These are phyloP conservation scores for Aciculoconidium aculeatum DNA, from an alignment of 805 yeast species.

Conservation along the genomic window DNA sequence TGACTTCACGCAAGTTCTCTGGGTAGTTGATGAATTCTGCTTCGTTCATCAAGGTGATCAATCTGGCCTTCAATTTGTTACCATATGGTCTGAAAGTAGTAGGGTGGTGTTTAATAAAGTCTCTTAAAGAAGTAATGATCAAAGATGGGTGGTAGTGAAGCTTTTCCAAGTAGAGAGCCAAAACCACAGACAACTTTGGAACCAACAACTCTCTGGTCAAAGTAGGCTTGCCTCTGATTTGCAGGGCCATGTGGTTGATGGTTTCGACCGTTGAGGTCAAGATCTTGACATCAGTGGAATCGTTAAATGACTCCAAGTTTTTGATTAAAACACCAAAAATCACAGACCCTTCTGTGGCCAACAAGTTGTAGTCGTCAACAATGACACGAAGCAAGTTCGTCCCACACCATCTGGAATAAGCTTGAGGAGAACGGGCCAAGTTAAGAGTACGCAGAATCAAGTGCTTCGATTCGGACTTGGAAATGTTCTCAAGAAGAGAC, in stretches of 20 bases:
- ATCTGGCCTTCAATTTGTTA: slow-evolving; percentile 48
- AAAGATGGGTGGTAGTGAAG: slow-evolving; percentile 25
- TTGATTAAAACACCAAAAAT: slow-evolving; percentile 38
- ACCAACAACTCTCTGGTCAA: slow-evolving; percentile 79
- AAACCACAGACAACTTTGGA: slow-evolving; percentile 64
- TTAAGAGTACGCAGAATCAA: slow-evolving; percentile 39
- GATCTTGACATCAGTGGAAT: slow-evolving; percentile 28
- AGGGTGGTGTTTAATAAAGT: slow-evolving; percentile 51
- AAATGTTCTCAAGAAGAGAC: slow-evolving; percentile 33
- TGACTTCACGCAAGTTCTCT: slow-evolving; percentile 28
- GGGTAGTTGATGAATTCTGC: slow-evolving; percentile 36
- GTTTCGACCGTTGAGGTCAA: slow-evolving; percentile 34
- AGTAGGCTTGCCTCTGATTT: slow-evolving; percentile 74
- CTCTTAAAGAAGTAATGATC: slow-evolving; percentile 28
- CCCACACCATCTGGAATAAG: slow-evolving; percentile 54
- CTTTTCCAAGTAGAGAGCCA: slow-evolving; percentile 46
- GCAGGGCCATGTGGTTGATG: slow-evolving; percentile 34
- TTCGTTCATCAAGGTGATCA: slow-evolving; percentile 30
- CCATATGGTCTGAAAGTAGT: slow-evolving; percentile 81
- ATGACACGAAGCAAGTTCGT: slow-evolving; percentile 46
- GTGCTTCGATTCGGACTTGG: slow-evolving; percentile 46
- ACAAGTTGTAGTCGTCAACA: slow-evolving; percentile 26
- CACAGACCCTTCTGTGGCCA: slow-evolving; percentile 37
- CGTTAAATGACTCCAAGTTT: slow-evolving; percentile 33
- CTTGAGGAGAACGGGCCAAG: slow-evolving; percentile 38